Percentiles rank a stretch among this genome's conserved stretches.
Conservation (phyloP, 2,329 filamentous ascomycete species). For the Dactylonectria macrodidyma region DNA sequence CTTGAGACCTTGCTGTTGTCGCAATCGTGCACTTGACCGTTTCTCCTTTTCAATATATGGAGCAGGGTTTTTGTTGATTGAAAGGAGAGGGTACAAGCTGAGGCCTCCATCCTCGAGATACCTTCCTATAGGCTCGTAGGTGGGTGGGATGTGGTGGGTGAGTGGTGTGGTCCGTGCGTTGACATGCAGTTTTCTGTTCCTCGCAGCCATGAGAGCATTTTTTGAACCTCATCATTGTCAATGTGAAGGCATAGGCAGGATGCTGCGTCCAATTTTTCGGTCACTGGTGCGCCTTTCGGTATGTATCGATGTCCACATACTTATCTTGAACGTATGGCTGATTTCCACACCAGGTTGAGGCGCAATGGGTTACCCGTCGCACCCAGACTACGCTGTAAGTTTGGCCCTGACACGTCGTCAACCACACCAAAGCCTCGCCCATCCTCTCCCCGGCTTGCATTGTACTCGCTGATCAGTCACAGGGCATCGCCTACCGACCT, state of each 20-base stretch:
- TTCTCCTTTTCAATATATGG: too few species aligned
- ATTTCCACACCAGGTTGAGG: conserved; percentile 37
- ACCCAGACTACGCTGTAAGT: conserved; percentile 48
- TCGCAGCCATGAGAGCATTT: conserved; percentile 31
- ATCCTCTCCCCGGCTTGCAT: not conserved
- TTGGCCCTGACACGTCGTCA: conserved; percentile 1
- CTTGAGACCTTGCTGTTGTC: not conserved
- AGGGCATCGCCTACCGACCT: conserved; percentile 40
- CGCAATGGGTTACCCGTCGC: conserved; percentile 44
- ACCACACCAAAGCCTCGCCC: not conserved
- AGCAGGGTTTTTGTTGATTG: not conserved
- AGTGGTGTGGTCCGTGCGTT: conserved; percentile 40
- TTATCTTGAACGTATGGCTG: conserved; percentile 21
- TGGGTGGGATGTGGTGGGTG: too few species aligned
- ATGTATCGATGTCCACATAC: not conserved
- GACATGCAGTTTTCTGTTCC: conserved; percentile 39
- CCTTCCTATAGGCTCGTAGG: too few species aligned
- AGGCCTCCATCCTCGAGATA: too few species aligned
- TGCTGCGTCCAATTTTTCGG: conserved; percentile 50
- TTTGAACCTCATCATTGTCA: conserved; percentile 42
- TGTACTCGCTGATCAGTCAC: conserved; percentile 20
- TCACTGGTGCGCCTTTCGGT: conserved; percentile 46
- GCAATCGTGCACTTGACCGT: too few species aligned
- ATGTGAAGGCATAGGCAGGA: conserved; percentile 44
- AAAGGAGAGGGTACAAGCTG: too few species aligned